A percentile compares a stretch with the other conserved stretches of the same genome.
Conservation (phyloP, 441 rosid species). For the Arabidopsis hybrid region DNA sequence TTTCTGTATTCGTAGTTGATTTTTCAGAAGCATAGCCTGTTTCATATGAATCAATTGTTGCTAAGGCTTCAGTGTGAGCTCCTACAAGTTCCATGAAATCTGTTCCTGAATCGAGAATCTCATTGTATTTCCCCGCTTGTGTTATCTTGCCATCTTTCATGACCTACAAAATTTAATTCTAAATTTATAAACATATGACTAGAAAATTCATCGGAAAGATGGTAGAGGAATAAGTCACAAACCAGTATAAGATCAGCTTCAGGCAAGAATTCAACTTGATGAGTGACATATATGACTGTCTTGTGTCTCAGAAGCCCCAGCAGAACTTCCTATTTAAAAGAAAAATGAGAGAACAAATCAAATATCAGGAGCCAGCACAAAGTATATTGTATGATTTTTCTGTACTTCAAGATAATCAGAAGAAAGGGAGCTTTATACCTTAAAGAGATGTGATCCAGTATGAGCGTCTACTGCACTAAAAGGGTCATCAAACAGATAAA, state of each 20-base stretch:
- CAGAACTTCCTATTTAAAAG: constrained; percentile 47
- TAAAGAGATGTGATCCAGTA: constrained; percentile 59
- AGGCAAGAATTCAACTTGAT: constrained; percentile 57
- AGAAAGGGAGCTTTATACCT: constrained; percentile 39
- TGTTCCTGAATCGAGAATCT: constrained; percentile 69
- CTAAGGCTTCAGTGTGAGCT: constrained; percentile 77
- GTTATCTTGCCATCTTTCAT: constrained; percentile 85
- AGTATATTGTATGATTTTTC: constrained; percentile 4
- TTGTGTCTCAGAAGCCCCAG: constrained; percentile 44
- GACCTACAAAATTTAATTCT: constrained; percentile 54
- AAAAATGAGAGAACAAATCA: constrained; percentile 9
- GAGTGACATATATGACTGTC: constrained; percentile 53
- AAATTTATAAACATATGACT: constrained; percentile 10
- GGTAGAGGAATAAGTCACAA: constrained; percentile 18
- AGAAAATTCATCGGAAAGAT: neutral
- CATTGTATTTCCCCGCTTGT: constrained; percentile 79
- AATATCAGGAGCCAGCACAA: neutral
- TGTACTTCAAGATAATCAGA: constrained; percentile 7
- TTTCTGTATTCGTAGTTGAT: constrained; percentile 34
- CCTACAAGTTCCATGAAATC: constrained; percentile 86
- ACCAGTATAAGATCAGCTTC: constrained; percentile 57
- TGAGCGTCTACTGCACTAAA: constrained; percentile 73
- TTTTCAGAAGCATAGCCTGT: constrained; percentile 39
- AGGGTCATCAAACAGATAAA: constrained; percentile 67
- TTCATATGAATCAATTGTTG: constrained; percentile 54